Evolutionary conservation across 345 rosid genomes (phyloP).

Genomic region (Arabis hirsuta): DNA sequence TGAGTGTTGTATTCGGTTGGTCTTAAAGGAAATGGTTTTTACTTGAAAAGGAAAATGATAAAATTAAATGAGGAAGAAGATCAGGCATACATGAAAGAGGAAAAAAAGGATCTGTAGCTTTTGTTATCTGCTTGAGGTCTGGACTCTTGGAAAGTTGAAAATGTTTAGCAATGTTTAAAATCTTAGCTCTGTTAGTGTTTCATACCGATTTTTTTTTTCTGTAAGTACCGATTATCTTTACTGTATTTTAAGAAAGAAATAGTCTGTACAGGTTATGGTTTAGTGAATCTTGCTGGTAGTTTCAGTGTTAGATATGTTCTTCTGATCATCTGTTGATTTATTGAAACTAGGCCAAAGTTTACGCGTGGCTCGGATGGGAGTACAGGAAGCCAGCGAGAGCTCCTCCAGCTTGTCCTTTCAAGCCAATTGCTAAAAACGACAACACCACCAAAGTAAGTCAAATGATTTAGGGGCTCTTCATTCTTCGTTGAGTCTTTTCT

Average conservation of each 20-base stretch:
- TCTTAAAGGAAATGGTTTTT: background rate
- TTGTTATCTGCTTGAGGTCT: conserved; percentile 14
- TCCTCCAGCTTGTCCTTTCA: conserved; percentile 89
- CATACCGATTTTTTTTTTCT: background rate
- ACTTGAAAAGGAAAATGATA: background rate
- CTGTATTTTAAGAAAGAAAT: no score
- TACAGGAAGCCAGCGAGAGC: conserved; percentile 84
- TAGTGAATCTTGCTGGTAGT: conserved; percentile 3
- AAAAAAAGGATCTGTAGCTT: background rate
- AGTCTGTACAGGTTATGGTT: conserved; percentile 7
- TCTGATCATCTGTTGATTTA: conserved; percentile 3
- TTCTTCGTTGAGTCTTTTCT: conserved; percentile 1
- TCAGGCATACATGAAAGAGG: background rate
- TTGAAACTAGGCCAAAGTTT: conserved; percentile 63
- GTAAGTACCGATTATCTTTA: no score
- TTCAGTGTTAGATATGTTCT: background rate
- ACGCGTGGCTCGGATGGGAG: conserved; percentile 86
- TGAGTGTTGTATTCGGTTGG: conserved; percentile 8
- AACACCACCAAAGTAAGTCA: conserved; percentile 54
- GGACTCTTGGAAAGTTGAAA: conserved; percentile 7
- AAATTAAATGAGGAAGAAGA: background rate
- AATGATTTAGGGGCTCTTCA: background rate
- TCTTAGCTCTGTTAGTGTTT: background rate
- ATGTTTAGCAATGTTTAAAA: background rate
- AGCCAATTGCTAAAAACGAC: conserved; percentile 54